phyloP scores from a whole-genome alignment of 1,284 basidiomycete species.

The Ceratobasidium sp. region DNA sequence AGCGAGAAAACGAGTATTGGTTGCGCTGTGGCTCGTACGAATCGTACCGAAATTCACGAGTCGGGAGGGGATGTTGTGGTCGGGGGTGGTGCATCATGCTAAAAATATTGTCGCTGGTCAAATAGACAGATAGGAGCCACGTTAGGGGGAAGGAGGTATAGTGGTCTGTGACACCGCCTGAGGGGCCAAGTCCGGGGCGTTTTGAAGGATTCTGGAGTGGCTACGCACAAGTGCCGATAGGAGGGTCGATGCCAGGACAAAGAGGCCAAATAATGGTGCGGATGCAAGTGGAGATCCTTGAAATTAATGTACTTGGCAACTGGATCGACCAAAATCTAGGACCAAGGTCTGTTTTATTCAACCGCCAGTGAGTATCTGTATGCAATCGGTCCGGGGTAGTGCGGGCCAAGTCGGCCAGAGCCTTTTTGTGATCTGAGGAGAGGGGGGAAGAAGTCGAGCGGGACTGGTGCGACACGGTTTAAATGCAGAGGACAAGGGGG shows the following conservation, averaged over 20 bases:
- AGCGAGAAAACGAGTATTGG: constrained; percentile 6
- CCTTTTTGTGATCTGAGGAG: not conserved
- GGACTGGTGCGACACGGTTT: not conserved
- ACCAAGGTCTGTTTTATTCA: constrained; percentile 16
- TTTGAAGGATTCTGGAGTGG: constrained; percentile 37
- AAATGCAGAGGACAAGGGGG: not conserved
- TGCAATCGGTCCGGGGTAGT: not conserved
- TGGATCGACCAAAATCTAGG: constrained; percentile 5
- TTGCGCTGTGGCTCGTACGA: constrained; percentile 3
- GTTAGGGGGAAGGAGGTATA: not conserved
- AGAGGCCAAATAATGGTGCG: constrained; percentile 19
- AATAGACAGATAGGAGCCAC: constrained; percentile 19
- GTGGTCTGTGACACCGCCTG: not conserved
- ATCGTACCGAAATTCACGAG: constrained; percentile 2
- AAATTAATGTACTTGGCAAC: constrained; percentile 6
- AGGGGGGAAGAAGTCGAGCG: not conserved
- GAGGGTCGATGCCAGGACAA: constrained; percentile 7
- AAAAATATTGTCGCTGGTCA: not conserved
- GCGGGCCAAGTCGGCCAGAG: not conserved
- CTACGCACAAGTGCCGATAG: constrained; percentile 10
- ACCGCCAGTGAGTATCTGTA: not conserved
- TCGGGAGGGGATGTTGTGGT: constrained; percentile 34
- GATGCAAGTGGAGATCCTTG: constrained; percentile 26
- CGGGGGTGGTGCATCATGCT: constrained; percentile 40
- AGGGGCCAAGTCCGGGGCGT: constrained; percentile 20